Evolutionary conservation across 2,329 filamentous ascomycete genomes (phyloP).

Genomic region (Pseudogymnoascus sp.): DNA sequence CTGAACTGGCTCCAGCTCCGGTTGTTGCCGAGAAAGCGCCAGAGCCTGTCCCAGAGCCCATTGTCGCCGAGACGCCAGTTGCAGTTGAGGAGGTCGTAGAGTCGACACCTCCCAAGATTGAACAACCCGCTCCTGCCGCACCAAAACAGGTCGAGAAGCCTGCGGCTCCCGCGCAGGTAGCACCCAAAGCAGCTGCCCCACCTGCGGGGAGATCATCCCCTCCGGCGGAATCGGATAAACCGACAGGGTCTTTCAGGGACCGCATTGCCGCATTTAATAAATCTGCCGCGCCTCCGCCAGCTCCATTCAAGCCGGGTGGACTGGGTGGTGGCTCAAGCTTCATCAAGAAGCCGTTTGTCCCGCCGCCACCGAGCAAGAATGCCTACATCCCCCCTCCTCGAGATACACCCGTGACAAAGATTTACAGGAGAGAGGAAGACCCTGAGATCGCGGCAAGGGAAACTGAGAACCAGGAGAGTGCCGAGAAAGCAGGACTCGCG

Average conservation of each 20-base stretch:
- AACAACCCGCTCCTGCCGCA: constrained; percentile 21
- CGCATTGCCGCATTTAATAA: constrained; percentile 98
- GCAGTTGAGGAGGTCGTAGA: constrained; percentile 22
- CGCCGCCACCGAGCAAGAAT: constrained; percentile 86
- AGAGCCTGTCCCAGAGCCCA: constrained; percentile 31
- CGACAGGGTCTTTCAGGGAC: constrained; percentile 78
- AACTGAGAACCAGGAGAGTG: constrained; percentile 56
- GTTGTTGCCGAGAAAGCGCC: not conserved
- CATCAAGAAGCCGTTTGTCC: constrained; percentile 94
- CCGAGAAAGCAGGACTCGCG: constrained; percentile 58
- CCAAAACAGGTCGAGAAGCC: constrained; percentile 36
- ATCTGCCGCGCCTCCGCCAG: constrained; percentile 69
- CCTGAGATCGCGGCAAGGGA: constrained; percentile 60
- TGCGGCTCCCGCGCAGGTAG: constrained; percentile 29
- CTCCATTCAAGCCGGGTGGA: constrained; percentile 78
- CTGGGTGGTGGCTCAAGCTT: constrained; percentile 58
- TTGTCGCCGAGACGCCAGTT: constrained; percentile 27
- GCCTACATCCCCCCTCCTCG: constrained; percentile 74
- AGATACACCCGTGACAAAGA: constrained; percentile 61
- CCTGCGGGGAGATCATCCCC: constrained; percentile 47
- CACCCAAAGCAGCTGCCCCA: constrained; percentile 43
- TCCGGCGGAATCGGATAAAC: constrained; percentile 60
- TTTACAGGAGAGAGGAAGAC: constrained; percentile 84
- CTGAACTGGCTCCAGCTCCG: constrained; percentile 18
- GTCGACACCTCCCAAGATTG: constrained; percentile 1